Base-by-base conservation (phyloP, 1,284 basidiomycete genomes). In the Lignosus rhinocerotis region DNA sequence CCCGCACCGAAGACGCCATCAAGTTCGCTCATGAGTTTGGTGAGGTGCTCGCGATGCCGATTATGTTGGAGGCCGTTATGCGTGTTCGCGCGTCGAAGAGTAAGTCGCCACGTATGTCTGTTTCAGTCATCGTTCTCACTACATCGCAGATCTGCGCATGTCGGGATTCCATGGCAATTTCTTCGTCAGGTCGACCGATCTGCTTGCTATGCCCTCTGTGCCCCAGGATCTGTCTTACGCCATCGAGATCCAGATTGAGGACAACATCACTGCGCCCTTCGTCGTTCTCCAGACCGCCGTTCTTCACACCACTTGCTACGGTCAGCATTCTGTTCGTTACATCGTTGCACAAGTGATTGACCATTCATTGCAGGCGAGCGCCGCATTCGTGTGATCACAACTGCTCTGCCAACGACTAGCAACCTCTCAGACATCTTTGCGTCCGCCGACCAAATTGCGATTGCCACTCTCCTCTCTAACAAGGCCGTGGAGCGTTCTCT, bases 141-240 rank as follows among this genome's bases (percentile, higher is more conserved):
- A 19, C 66, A 6, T 30, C 2, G 6, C 55, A 89, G 93, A 96
- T 59, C 80, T 99, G 56, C 90, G 97, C 58, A 95, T 98, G 90
- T 90, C 94, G 6, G 93, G 94, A 1, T 99, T 98, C 91, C 95
- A 99, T 70, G 97, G 97, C 66, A 99, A 99, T 81, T 99, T 99
- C 80, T 99, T 99, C 74, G 95, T 98, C 53, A 90, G 97, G 51
- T 98, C 96, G 11, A 98, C 96, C 34, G 97, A 99, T 77, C 82
- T 99, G 36, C 84, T 99, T 34, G 95, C 96, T 3, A 91, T 99
- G 82, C 96, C 97, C 2, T 91, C 95, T 16, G 96, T 99, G 16
- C 95, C 97, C 10, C 87, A 93, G 67, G 96, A 99, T 71, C 94
- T 98, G 75, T 96, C 92, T 50, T 99, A 99, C 72, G 91, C 91